Percentiles rank a stretch among this genome's conserved stretches.
These are phyloP conservation scores for Pascua guehoae DNA, from an alignment of 1,284 basidiomycete genomes.

Conservation along the genomic window DNA sequence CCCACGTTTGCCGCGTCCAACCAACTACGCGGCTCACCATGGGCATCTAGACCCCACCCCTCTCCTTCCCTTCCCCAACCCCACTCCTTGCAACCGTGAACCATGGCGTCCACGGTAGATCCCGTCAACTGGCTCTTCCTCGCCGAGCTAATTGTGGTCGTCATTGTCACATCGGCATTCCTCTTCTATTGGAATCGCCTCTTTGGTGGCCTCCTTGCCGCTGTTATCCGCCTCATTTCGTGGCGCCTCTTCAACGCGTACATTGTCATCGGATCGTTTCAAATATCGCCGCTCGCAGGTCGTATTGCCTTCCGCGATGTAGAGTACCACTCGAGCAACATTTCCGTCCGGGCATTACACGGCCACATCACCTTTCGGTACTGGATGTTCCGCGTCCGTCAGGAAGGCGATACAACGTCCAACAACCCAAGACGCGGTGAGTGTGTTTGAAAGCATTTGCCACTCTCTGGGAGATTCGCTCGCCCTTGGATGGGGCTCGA, in stretches of 20 bases:
- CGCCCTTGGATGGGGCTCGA: background rate
- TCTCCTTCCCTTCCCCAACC: no score
- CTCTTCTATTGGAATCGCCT: constrained; percentile 88
- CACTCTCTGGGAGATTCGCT: no score
- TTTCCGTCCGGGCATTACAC: constrained; percentile 75
- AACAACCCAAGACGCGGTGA: constrained; percentile 33
- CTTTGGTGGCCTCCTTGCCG: constrained; percentile 61
- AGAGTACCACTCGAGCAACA: constrained; percentile 82
- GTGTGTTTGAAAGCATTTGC: constrained; percentile 6
- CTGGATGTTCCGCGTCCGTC: constrained; percentile 72
- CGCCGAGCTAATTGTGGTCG: constrained; percentile 66
- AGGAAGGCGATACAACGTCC: constrained; percentile 49
- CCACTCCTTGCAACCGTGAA: background rate
- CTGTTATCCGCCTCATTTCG: constrained; percentile 38
- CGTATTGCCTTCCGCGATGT: constrained; percentile 80
- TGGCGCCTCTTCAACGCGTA: constrained; percentile 47
- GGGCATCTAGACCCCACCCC: no score
- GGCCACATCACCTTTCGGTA: constrained; percentile 85
- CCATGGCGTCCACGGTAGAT: constrained; percentile 7
- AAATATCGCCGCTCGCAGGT: constrained; percentile 82
- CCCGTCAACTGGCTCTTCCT: constrained; percentile 56
- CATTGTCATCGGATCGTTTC: constrained; percentile 62
- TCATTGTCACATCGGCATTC: constrained; percentile 63
- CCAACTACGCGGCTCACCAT: no score
- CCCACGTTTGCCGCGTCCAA: no score